A percentile compares a stretch with the other conserved stretches of the same genome.
Conservation (phyloP, 1,284 basidiomycete species). For the Tremellales sp. region DNA sequence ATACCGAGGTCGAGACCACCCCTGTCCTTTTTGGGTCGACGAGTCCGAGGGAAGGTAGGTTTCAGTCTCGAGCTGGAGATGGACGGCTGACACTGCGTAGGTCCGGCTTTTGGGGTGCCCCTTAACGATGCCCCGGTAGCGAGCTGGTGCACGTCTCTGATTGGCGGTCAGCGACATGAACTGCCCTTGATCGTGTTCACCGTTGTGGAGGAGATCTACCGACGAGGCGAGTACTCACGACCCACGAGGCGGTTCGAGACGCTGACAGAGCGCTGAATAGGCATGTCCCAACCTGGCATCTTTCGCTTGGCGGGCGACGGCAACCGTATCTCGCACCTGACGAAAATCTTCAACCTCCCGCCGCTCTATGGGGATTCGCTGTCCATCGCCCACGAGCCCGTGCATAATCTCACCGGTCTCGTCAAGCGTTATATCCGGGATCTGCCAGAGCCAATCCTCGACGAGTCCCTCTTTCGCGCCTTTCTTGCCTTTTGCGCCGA, state of each 20-base stretch:
- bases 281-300: conserved; percentile 42
- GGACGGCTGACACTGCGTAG: conserved; percentile 8
- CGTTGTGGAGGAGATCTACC: conserved; percentile 46
- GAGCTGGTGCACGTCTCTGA: conserved; percentile 40
- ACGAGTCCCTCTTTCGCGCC: conserved; percentile 38
- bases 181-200: conserved; percentile 43
- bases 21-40: background rate
- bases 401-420: conserved; percentile 43
- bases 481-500: conserved; percentile 35
- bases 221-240: conserved; percentile 29
- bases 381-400: conserved; percentile 34
- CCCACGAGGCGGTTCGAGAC: background rate
- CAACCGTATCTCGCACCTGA: conserved; percentile 34
- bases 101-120: conserved; percentile 33
- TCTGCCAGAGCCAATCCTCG: conserved; percentile 45
- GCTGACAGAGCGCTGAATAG: conserved; percentile 15
- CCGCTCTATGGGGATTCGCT: conserved; percentile 41
- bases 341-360: conserved; percentile 36
- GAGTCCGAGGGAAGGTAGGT: conserved; percentile 7
- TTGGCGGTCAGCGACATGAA: conserved; percentile 44
- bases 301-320: conserved; percentile 40
- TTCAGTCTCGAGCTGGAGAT: conserved; percentile 1
- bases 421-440: conserved; percentile 45
- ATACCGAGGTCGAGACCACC: conserved; percentile 4
- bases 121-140: conserved; percentile 29